Evolutionary conservation across 305 asterid species (phyloP).

Genomic region (Solanum chacoense): DNA sequence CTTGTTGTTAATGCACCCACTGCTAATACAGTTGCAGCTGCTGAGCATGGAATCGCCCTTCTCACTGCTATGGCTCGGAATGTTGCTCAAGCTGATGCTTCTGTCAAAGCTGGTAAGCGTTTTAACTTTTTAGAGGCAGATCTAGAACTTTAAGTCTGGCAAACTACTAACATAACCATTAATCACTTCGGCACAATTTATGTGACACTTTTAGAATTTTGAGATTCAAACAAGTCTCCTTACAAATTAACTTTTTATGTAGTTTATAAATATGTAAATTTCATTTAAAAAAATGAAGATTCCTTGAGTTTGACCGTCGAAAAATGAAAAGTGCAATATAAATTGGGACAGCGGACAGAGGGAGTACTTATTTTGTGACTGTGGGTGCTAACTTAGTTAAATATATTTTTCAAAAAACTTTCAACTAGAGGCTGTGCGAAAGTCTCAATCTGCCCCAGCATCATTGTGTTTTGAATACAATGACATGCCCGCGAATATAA

Average conservation of each 20-base stretch:
- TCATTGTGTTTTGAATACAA: background rate
- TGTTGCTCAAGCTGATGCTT: slow-evolving; percentile 92
- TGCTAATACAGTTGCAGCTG: slow-evolving; percentile 93
- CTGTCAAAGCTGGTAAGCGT: slow-evolving; percentile 63
- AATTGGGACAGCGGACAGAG: background rate
- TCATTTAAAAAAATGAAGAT: too few species aligned
- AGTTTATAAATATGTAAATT: too few species aligned
- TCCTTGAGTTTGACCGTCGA: background rate
- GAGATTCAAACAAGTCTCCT: too few species aligned
- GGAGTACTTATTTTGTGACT: background rate
- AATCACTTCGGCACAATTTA: background rate
- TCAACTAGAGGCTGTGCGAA: background rate
- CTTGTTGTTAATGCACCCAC: slow-evolving; percentile 95
- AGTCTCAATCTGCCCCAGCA: background rate
- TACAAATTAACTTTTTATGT: too few species aligned
- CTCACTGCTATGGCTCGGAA: slow-evolving; percentile 89
- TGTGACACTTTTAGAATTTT: too few species aligned
- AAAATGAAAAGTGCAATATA: background rate
- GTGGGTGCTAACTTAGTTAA: background rate
- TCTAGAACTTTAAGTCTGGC: background rate
- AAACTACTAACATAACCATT: background rate
- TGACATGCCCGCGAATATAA: background rate
- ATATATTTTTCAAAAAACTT: background rate
- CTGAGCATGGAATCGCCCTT: slow-evolving; percentile 92
- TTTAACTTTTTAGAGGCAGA: background rate